Evolutionary conservation across 371 early-diverging fungal species (phyloP).

Genomic region (Apophysomyces elegans): DNA sequence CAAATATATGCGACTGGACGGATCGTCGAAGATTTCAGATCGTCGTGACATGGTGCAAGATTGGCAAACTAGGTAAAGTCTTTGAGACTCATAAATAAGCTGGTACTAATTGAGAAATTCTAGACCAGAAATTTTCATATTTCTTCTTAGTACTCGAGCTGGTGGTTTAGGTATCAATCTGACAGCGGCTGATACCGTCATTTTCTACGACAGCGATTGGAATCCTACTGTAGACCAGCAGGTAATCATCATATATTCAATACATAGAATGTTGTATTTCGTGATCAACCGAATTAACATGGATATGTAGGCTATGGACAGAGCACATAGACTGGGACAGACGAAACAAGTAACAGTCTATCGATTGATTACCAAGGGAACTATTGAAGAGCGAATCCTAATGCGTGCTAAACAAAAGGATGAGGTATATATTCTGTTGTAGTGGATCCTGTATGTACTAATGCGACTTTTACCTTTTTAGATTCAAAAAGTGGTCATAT

Average conservation of each 20-base stretch:
- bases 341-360: constrained; percentile 96
- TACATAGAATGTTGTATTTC: not conserved
- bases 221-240: constrained; percentile 99
- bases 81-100: not conserved
- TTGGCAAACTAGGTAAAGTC: constrained; percentile 75
- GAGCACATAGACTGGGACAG: constrained; percentile 98
- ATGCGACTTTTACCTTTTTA: constrained; percentile 2
- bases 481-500: constrained; percentile 97
- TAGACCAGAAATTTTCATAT: constrained; percentile 91
- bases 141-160: constrained; percentile 97
- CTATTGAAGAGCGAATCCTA: constrained; percentile 92
- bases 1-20: constrained; percentile 95
- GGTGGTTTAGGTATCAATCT: constrained; percentile 99
- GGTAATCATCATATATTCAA: constrained; percentile 19
- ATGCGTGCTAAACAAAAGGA: constrained; percentile 94
- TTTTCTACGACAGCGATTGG: constrained; percentile 99
- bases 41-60: constrained; percentile 93
- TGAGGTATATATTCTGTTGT: constrained; percentile 46
- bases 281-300: too few relatives aligned
- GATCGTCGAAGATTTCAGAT: constrained; percentile 90
- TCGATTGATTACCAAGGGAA: constrained; percentile 87
- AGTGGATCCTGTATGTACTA: not conserved
- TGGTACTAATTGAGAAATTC: not conserved
- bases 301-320: constrained; percentile 83
- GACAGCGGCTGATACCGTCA: constrained; percentile 99